These are phyloP conservation scores for Umbelopsis sp. DNA, from an alignment of 192 early-diverging fungal species.

Conservation along the genomic window DNA sequence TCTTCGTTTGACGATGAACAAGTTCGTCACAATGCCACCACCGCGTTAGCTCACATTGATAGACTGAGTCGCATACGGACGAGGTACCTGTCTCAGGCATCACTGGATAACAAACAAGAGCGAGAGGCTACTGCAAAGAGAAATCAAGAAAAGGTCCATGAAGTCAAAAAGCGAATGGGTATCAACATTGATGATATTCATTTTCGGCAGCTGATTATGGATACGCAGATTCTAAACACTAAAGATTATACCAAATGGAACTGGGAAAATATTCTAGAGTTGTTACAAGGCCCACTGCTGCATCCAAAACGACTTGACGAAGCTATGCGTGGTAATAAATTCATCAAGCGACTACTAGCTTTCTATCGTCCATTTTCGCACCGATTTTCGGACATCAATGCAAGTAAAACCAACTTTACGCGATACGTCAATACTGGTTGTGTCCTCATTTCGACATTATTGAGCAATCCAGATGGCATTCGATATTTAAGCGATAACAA, in stretches of 20 bases:
- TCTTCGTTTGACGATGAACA: constrained; percentile 75
- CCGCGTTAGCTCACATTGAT: constrained; percentile 77
- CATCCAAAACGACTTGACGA: constrained; percentile 78
- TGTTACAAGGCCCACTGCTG: constrained; percentile 76
- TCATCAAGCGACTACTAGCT: constrained; percentile 68
- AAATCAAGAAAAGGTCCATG: constrained; percentile 48
- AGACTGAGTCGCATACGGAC: constrained; percentile 50
- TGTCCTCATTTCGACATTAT: constrained; percentile 66
- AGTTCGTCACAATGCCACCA: constrained; percentile 73
- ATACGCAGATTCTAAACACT: constrained; percentile 68
- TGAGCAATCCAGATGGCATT: constrained; percentile 64
- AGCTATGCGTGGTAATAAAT: constrained; percentile 66
- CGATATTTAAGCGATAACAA: constrained; percentile 71
- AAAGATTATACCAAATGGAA: constrained; percentile 82
- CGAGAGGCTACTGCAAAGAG: constrained; percentile 23
- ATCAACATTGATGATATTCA: constrained; percentile 72
- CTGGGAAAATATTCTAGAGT: constrained; percentile 74
- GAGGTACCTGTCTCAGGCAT: constrained; percentile 35
- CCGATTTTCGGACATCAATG: constrained; percentile 69
- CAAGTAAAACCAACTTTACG: constrained; percentile 40
- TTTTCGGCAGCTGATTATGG: constrained; percentile 66
- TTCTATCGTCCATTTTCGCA: constrained; percentile 75
- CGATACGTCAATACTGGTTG: constrained; percentile 66
- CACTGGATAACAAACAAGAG: constrained; percentile 16
- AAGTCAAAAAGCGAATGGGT: constrained; percentile 59